Evolutionary conservation across 129 eudicot genomes (phyloP).

Genomic region (Erigeron canadensis): DNA sequence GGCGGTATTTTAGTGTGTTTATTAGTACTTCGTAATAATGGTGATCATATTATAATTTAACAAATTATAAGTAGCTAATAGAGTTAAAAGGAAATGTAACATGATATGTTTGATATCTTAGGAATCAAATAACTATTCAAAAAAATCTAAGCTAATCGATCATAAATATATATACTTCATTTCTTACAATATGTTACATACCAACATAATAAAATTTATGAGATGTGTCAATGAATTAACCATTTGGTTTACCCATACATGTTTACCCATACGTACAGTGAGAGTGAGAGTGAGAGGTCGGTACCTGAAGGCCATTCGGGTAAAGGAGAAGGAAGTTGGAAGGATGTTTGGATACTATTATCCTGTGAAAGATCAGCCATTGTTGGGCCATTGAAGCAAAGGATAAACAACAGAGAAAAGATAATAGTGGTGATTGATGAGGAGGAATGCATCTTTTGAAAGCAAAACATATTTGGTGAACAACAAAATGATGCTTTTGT

Average conservation of each 20-base stretch:
- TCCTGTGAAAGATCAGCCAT: conserved; percentile 29
- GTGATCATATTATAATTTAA: not conserved
- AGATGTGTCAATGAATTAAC: too few species aligned
- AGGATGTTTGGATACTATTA: conserved; percentile 25
- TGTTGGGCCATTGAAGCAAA: conserved; percentile 39
- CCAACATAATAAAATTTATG: not conserved
- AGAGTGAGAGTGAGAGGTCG: conserved; percentile 20
- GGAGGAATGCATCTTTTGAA: conserved; percentile 29
- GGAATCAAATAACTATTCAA: not conserved
- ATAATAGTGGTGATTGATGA: conserved; percentile 8
- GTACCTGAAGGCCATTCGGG: conserved; percentile 70
- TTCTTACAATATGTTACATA: not conserved
- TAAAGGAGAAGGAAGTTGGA: conserved; percentile 64
- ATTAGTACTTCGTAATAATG: not conserved
- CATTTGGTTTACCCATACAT: not conserved
- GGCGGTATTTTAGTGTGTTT: not conserved
- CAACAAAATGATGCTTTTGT: conserved; percentile 30
- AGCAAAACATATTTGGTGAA: conserved; percentile 36
- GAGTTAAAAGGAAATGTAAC: not conserved
- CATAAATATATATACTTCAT: not conserved
- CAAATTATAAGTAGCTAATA: not conserved
- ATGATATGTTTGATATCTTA: not conserved
- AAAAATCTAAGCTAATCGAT: not conserved
- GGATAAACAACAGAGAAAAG: conserved; percentile 21
- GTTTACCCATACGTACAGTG: not conserved